A percentile compares a stretch with the other conserved stretches of the same genome.
These are phyloP conservation scores for Stagonosporopsis tanaceti DNA, from an alignment of 2,329 filamentous ascomycete species.

Conservation along the genomic window DNA sequence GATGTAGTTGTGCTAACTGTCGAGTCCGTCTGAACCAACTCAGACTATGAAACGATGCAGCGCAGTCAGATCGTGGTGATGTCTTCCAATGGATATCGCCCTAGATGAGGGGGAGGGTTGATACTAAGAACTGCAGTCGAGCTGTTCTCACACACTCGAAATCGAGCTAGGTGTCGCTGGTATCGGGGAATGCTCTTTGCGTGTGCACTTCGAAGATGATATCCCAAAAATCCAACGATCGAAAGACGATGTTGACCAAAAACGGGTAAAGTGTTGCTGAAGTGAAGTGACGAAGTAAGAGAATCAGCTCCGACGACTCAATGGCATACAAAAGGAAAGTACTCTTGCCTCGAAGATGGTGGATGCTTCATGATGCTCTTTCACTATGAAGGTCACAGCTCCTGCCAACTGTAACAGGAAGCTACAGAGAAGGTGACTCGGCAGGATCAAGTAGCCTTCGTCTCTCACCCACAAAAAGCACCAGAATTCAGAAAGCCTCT, in stretches of 20 bases:
- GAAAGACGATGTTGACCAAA: slow-evolving; percentile 10
- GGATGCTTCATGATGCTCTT: neutral
- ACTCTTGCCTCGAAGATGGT: neutral
- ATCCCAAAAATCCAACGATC: slow-evolving; percentile 5
- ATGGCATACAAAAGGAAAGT: neutral
- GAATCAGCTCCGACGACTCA: neutral
- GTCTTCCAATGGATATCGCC: neutral
- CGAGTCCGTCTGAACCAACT: neutral
- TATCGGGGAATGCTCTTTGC: neutral
- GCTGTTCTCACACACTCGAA: slow-evolving; percentile 1
- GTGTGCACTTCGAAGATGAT: slow-evolving; percentile 1
- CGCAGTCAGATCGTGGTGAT: neutral
- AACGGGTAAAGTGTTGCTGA: neutral
- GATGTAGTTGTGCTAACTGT: neutral
- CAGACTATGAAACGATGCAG: neutral
- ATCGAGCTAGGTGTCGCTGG: neutral
- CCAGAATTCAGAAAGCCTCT: no score
- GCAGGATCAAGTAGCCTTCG: no score
- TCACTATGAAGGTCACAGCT: neutral
- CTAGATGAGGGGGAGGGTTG: neutral
- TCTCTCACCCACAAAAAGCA: neutral
- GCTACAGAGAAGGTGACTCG: no score
- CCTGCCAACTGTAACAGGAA: neutral
- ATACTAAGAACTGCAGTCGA: neutral
- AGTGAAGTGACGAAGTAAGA: neutral